phyloP scores from a whole-genome alignment of 176 grass and related monocot genomes.

The Pontederia paniculata region DNA sequence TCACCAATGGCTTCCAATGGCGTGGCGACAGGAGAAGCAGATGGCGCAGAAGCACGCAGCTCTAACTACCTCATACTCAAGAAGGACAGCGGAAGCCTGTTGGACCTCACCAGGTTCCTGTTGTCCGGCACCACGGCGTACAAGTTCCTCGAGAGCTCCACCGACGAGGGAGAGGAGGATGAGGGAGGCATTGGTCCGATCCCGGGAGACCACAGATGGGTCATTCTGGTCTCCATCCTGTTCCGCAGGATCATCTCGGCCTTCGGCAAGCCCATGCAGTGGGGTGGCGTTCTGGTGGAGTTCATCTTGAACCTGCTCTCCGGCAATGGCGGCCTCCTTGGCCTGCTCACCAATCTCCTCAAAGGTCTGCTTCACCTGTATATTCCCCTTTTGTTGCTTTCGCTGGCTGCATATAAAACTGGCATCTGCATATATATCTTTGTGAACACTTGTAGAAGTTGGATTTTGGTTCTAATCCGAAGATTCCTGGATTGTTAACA shows the following conservation, averaged over 20 bases:
- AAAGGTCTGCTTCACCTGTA: slow-evolving; percentile 2
- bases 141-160: slow-evolving; percentile 10
- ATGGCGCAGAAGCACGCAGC: neutral
- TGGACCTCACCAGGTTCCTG: slow-evolving; percentile 14
- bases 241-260: slow-evolving; percentile 19
- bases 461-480: too few relatives aligned
- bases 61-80: slow-evolving; percentile 23
- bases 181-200: neutral
- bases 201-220: slow-evolving; percentile 14
- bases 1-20: neutral
- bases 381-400: neutral
- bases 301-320: slow-evolving; percentile 26
- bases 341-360: slow-evolving; percentile 20
- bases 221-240: slow-evolving; percentile 29
- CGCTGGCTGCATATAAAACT: too few relatives aligned
- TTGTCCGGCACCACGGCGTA: neutral
- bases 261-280: slow-evolving; percentile 24
- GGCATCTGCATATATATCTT: too few relatives aligned
- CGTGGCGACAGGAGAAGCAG: neutral
- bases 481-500: too few relatives aligned
- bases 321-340: slow-evolving; percentile 17
- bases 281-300: slow-evolving; percentile 18
- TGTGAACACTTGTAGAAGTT: too few relatives aligned
- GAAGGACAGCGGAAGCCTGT: neutral
- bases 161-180: neutral